Evolutionary conservation across 805 yeast genomes (phyloP), one percentile per base, ranked within the genome.

Genomic region (Lipomyces mesembrius): DNA sequence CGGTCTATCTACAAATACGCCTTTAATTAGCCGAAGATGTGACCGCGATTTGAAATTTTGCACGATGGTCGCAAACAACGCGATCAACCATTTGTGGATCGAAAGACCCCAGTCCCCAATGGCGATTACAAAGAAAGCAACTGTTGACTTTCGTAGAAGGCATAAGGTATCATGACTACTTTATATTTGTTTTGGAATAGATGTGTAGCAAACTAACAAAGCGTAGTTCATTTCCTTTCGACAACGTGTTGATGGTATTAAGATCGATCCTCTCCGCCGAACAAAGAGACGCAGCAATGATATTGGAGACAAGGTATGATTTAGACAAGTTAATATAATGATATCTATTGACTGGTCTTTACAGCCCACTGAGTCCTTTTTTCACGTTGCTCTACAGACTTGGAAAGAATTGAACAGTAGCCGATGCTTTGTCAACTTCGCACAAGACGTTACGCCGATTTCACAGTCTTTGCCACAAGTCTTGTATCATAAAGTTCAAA

Each of bases 351-450:
- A 29, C 20, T 17, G 20, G 20, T 4, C 22, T 49, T 32, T 12
- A 20, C n/a, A 67, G 71, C 62, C 65, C 12, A 67, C 71, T 12
- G 71, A 65, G 1, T 92, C 97, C 1, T 93, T 90, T 77, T 91
- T 93, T 72, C 78, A 89, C 35, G 84, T 95, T 12, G 87, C 97
- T 0, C 81, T 90, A 67, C 88, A 89, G 58, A 92, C 91, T 72
- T 94, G 98, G 97, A 84, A 82, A 65, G 98, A 95, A 75, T 86
- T 91, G 65, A 94, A 93, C 76, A 79, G 91, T 64, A 88, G 97
- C 53, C 87, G 86, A 3, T 82, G 82, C 57, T 95, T 91, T 74
- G 83, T 88, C 1, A 86, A 83, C 2, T 89, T 92, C 72, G 79
- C 83, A 2, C 84, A 83, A 6, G 82, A 83, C 57, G 84, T 89